Conservation (phyloP, 2,329 filamentous ascomycete species). For the Aureobasidium namibiae region DNA sequence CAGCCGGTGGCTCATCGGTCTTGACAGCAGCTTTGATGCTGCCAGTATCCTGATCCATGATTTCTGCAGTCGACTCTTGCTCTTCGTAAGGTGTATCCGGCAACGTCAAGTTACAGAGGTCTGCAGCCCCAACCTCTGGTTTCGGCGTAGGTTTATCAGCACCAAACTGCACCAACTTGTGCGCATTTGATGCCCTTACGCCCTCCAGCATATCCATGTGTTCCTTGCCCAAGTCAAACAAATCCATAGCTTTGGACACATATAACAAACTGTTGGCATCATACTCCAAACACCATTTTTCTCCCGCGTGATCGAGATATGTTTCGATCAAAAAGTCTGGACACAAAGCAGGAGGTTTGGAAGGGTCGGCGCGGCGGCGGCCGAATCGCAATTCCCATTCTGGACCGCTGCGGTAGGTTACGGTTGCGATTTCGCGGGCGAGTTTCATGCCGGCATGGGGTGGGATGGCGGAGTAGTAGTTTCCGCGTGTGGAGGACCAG, state of each 20-base stretch:
- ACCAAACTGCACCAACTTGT: conserved; percentile 45
- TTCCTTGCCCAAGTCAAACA: conserved; percentile 78
- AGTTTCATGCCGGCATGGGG: conserved; percentile 98
- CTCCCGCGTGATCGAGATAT: conserved; percentile 93
- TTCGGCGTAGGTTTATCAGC: conserved; percentile 25
- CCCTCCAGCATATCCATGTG: conserved; percentile 56
- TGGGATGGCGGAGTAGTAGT: conserved; percentile 74
- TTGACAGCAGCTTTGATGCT: conserved; percentile 16
- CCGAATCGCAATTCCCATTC: conserved; percentile 98
- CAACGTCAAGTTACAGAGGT: conserved; percentile 70
- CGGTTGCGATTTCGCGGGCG: conserved; percentile 91
- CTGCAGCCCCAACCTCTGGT: conserved; percentile 22
- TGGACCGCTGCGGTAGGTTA: conserved; percentile 91
- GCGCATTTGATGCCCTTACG: conserved; percentile 54
- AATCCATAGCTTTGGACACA: conserved; percentile 97
- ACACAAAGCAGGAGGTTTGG: conserved; percentile 84
- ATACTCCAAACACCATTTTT: conserved; percentile 96
- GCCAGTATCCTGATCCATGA: conserved; percentile 27
- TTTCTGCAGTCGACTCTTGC: conserved; percentile 48
- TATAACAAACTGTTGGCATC: conserved; percentile 94
- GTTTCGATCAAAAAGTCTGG: conserved; percentile 97
- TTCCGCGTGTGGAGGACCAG: conserved; percentile 72
- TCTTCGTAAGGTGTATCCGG: conserved; percentile 82
- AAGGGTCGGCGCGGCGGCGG: conserved; percentile 73
- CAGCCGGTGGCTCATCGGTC: conserved; percentile 54